Evolutionary conservation across 2,329 filamentous ascomycete genomes (phyloP), one percentile per base, ranked within the genome.

Genomic region (Alternaria novae-zelandiae): DNA sequence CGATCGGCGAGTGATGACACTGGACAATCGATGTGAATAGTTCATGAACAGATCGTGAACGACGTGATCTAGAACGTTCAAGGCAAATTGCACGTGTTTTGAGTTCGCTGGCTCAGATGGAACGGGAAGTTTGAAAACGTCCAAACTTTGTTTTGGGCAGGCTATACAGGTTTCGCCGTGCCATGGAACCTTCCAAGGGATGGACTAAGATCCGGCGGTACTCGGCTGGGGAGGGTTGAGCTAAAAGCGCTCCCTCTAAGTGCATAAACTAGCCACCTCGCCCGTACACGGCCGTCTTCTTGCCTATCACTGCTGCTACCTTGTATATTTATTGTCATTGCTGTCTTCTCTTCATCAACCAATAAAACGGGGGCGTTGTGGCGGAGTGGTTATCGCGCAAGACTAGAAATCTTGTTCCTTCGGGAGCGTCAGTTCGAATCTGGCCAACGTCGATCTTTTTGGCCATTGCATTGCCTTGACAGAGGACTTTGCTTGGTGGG

Each of bases 331-430:
- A n/a, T n/a, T n/a, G n/a, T n/a, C n/a, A n/a, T n/a, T n/a, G n/a
- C n/a, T n/a, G n/a, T n/a, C n/a, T n/a, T n/a, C n/a, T n/a, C 12
- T 30, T 6, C 49, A 53, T 53, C 49, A 53, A 36, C 20, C 49
- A 53, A 9, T 32, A 51, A 8, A 9, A 41, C 21, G 10, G 21
- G 5, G 49, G 49, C 49, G 49, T 53, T 53, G 49, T 53, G 49
- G 49, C 54, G 41, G 59, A 62, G 59, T 62, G 59, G 59, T 62
- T 62, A 62, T 62, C 59, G 59, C 59, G 59, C 59, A 62, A 62
- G 59, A 62, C 59, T 62, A 62, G 59, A 62, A 62, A 62, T 62
- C 59, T 62, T 62, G 59, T 62, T 62, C 59, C 59, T 62, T 62
- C 59, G 59, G 59, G 59, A 62, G 59, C 59, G 59, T 62, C 59